Conservation (phyloP, 116 monocot genomes). For the Iris pallida region DNA sequence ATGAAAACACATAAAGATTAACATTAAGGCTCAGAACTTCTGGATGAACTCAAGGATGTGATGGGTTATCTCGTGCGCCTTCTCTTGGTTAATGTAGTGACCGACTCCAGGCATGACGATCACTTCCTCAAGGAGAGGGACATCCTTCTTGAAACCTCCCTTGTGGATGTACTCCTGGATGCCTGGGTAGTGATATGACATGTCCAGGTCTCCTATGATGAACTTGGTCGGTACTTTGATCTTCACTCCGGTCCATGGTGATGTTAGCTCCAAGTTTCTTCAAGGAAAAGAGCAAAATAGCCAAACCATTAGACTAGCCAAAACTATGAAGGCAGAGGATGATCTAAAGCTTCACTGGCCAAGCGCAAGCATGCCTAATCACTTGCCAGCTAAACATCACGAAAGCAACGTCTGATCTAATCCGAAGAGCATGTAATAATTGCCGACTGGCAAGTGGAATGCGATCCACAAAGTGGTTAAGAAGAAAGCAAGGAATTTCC, state of each 20-base stretch:
- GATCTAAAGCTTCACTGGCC: too few species aligned
- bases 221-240: constrained; percentile 41
- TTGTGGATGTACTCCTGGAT: constrained; percentile 43
- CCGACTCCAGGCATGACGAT: constrained; percentile 33
- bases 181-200: constrained; percentile 26
- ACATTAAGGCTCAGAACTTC: constrained; percentile 27
- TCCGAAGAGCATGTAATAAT: too few species aligned
- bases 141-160: constrained; percentile 31
- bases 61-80: constrained; percentile 26
- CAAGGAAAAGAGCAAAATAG: not conserved
- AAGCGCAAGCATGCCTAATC: too few species aligned
- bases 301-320: not conserved
- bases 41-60: constrained; percentile 33
- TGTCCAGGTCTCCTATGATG: constrained; percentile 38
- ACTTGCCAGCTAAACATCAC: too few species aligned
- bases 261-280: constrained; percentile 48
- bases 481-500: too few species aligned
- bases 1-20: too few species aligned
- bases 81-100: constrained; percentile 38
- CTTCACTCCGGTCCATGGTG: constrained; percentile 36
- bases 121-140: constrained; percentile 38
- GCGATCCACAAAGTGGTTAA: too few species aligned
- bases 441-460: too few species aligned
- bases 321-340: too few species aligned
- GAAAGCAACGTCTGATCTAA: too few species aligned